Base-by-base conservation (phyloP, 2,329 filamentous ascomycete genomes). In the Ceratocystis cacaofunesta region DNA sequence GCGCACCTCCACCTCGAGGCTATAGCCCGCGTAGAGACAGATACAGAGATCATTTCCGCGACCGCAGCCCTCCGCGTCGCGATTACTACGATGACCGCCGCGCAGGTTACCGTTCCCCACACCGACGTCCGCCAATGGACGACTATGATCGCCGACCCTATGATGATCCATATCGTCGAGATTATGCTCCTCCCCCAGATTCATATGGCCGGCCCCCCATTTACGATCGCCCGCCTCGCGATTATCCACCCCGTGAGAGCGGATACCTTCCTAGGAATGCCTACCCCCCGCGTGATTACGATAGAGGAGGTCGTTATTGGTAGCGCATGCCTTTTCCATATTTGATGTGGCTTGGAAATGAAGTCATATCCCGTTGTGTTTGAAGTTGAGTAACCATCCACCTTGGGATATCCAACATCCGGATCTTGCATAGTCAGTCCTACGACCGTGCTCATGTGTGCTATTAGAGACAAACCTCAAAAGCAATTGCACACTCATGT, bases 31-130 rank as follows among this genome's bases (percentile, higher is more conserved):
- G 88, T 69, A 85, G 88, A 22, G 80, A 79, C 17, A 79, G 75
- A 22, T 81, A 80, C 70, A 84, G 82, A 62, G 86, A 88, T 68
- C 86, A 88, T 69, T 96, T 96, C 76, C 91, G 92, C 73, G 90
- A 95, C 72, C 86, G 92, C 71, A 92, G 90, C 72, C 88, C 88
- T 66, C 87, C 88, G 68, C 87, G 90, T 70, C 88, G 92, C 68
- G 95, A 96, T 77, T 95, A 96, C 76, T 87, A 90, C 60, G 89
- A 92, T 69, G 85, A 88, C 72, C 85, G 88, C 72, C 85, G 88
- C 71, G 84, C 87, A n/a, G 46, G 64, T 62, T 91, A 92, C 72
- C 87, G 90, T 66, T 90, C 89, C 66, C 90, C 90, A 68, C 88
- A 88, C 65, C 89, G 90, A 68, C 88, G 89, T 69, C 86, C 87